Conservation (phyloP, 306 rosid species). For the Sicyos baderoa region DNA sequence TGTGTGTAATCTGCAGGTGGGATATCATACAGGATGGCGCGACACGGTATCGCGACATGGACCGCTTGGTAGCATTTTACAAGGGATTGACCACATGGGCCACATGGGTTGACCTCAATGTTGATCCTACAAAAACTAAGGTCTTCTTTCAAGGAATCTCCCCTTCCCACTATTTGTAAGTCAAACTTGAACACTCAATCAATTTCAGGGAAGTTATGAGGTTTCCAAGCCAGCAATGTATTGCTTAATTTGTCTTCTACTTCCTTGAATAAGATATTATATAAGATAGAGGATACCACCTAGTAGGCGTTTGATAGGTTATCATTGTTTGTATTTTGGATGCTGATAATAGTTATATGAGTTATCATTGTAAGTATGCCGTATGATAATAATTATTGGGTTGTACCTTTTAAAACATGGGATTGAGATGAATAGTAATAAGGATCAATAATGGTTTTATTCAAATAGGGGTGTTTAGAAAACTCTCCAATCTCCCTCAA, state of each 20-base stretch:
- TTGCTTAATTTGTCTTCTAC: not conserved
- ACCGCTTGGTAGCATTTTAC: conserved; percentile 59
- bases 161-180: conserved; percentile 91
- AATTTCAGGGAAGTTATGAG: not conserved
- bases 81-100: conserved; percentile 88
- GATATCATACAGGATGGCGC: conserved; percentile 66
- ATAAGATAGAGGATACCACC: not conserved
- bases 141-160: conserved; percentile 91
- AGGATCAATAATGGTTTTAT: no score
- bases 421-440: no score
- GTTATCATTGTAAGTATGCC: no score
- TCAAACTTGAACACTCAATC: not conserved
- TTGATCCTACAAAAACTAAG: conserved; percentile 60
- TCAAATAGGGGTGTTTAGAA: no score
- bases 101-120: conserved; percentile 70
- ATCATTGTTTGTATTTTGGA: no score
- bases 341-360: no score
- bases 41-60: conserved; percentile 49
- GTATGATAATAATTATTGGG: no score
- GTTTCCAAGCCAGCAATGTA: not conserved
- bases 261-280: not conserved
- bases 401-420: no score
- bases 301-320: no score
- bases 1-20: conserved; percentile 43
- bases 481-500: no score